These are phyloP conservation scores for Coemansia sp. DNA, from an alignment of 192 early-diverging fungal genomes.

Conservation along the genomic window DNA sequence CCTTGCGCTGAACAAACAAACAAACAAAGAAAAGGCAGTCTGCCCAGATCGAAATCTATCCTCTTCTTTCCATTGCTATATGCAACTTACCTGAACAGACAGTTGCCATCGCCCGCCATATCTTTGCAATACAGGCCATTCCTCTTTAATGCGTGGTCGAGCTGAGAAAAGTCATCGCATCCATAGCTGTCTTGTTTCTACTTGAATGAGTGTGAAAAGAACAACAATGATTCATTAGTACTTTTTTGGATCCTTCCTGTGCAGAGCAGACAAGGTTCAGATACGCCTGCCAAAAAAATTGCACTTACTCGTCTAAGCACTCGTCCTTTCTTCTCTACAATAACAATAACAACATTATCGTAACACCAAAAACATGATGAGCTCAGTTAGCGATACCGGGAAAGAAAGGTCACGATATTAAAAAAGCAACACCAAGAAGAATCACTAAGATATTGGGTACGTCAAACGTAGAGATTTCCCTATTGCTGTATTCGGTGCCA, in stretches of 20 bases:
- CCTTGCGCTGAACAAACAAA: no score
- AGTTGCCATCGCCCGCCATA: slow-evolving; percentile 74
- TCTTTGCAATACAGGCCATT: slow-evolving; percentile 63
- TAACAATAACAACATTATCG: neutral
- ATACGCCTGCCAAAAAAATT: no score
- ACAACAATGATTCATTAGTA: no score
- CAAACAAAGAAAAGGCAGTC: neutral
- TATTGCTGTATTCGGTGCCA: no score
- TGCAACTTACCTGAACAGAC: slow-evolving; percentile 59
- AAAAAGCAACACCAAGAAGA: no score
- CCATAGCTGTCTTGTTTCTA: slow-evolving; percentile 6
- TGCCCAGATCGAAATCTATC: neutral
- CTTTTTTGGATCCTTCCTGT: no score
- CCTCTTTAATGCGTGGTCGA: slow-evolving; percentile 58
- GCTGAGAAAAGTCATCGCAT: slow-evolving; percentile 43
- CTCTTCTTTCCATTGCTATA: neutral
- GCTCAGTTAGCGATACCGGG: no score
- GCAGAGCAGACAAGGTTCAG: no score
- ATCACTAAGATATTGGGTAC: no score
- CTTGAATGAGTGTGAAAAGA: neutral
- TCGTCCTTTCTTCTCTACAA: slow-evolving; percentile 8
- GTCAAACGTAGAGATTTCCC: no score
- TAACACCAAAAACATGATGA: no score
- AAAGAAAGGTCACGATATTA: no score
- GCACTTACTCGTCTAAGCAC: slow-evolving; percentile 4